These are phyloP conservation scores for Rhododendron molle DNA, from an alignment of 148 eudicot species.

Conservation along the genomic window DNA sequence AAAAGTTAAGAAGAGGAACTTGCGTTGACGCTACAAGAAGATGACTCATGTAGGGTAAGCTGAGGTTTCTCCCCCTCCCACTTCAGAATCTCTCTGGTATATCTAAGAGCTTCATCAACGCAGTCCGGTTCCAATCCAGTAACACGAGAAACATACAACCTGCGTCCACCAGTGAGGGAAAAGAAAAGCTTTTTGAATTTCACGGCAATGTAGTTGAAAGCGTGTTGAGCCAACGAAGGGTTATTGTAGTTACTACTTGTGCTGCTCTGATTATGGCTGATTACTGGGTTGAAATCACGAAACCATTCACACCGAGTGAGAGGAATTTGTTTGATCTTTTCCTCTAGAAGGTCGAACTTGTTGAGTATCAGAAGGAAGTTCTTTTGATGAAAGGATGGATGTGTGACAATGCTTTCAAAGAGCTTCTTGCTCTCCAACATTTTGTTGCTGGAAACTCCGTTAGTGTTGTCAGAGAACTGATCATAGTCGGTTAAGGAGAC, in stretches of 20 bases:
- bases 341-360: slow-evolving; percentile 72
- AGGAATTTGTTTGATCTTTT: slow-evolving; percentile 54
- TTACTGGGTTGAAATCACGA: slow-evolving; percentile 60
- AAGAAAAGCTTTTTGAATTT: slow-evolving; percentile 56
- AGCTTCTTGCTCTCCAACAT: slow-evolving; percentile 60
- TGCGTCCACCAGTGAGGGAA: slow-evolving; percentile 47
- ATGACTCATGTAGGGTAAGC: slow-evolving; percentile 30
- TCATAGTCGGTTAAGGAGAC: slow-evolving; percentile 57
- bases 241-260: slow-evolving; percentile 18
- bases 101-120: slow-evolving; percentile 58
- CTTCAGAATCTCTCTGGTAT: slow-evolving; percentile 58
- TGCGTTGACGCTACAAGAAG: slow-evolving; percentile 45
- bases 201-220: slow-evolving; percentile 59
- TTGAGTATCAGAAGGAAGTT: slow-evolving; percentile 65
- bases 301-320: slow-evolving; percentile 71
- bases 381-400: slow-evolving; percentile 39
- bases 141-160: slow-evolving; percentile 56
- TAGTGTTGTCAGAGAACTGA: slow-evolving; percentile 28
- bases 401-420: slow-evolving; percentile 50
- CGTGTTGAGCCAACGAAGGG: slow-evolving; percentile 57
- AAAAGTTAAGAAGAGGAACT: slow-evolving; percentile 24
- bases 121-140: slow-evolving; percentile 56
- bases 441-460: slow-evolving; percentile 53
- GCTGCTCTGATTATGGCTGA: slow-evolving; percentile 36
- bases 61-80: slow-evolving; percentile 59